Evolutionary conservation across 208 protist species (phyloP), one percentile per base, ranked within the genome.

Genomic region (Crithidia acanthocephali): DNA sequence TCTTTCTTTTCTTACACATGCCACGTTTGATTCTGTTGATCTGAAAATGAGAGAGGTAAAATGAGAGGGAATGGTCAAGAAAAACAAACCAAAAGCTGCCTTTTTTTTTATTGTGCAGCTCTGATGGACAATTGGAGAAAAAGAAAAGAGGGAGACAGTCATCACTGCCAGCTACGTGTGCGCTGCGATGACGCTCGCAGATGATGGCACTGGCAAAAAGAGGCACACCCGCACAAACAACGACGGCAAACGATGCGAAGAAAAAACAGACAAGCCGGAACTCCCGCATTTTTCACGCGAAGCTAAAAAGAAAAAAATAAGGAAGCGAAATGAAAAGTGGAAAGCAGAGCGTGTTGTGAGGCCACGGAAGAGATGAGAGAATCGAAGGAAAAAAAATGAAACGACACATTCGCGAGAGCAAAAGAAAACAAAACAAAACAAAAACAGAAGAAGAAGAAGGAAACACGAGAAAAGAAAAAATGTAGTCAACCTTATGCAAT

Each of bases 361-460:
- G 37, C 13, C 37, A 42, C 37, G 13, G 13, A 42, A 13, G 13
- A 30, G 47, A 30, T 35, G 9, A 20, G 13, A 23, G 15, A 71
- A 60, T 48, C 25, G 5, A 56, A 60, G 15, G 51, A 20, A 59
- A 28, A n/a, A n/a, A n/a, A n/a, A n/a, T 15, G 11, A 33, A 10
- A 22, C 25, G 52, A 18, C 25, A 40, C 15, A 11, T n/a, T n/a
- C n/a, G n/a, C n/a, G n/a, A n/a, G 44, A 60, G 28, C 16, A 59
- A 22, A 58, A 48, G 33, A 45, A 59, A 48, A 53, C 18, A 16
- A 25, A 10, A 30, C 16, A 66, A 63, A 44, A 18, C 0, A 44
- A 30, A 73, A n/a, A n/a, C n/a, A n/a, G 47, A 63, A 55, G 35
- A 63, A n/a, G 45, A 22, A 53, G 2, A 58, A 32, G 27, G 20